These are phyloP conservation scores for Capsaspora owczarzaki DNA, from an alignment of 78 protist species.

Conservation along the genomic window DNA sequence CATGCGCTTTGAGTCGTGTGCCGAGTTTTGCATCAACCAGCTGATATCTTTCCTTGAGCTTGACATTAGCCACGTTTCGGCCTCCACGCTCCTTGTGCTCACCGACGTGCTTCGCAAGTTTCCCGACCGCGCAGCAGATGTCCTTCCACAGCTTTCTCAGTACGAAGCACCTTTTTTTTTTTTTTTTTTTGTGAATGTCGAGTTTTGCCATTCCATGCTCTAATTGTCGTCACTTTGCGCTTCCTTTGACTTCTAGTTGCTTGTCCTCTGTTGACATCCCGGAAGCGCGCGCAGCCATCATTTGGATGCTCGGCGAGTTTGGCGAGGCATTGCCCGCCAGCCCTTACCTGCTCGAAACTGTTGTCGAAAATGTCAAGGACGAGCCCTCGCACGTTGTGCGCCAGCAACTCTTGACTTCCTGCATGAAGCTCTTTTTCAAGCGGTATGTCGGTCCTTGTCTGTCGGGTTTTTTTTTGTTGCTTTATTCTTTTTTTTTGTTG, in stretches of 20 bases:
- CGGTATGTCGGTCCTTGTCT: background rate
- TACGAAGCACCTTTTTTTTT: background rate
- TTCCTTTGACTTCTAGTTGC: too few species aligned
- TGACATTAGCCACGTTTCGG: constrained; percentile 14
- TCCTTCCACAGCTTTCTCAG: background rate
- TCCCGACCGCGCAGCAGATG: background rate
- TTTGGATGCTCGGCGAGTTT: constrained; percentile 71
- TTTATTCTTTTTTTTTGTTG: background rate
- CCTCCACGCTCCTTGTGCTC: constrained; percentile 24
- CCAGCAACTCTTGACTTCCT: constrained; percentile 32
- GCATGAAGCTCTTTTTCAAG: constrained; percentile 52
- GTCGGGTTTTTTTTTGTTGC: background rate
- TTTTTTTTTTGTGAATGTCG: background rate
- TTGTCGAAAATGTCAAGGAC: constrained; percentile 18
- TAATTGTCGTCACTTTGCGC: background rate
- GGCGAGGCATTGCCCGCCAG: constrained; percentile 51
- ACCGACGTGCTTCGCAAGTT: constrained; percentile 38
- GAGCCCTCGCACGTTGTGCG: background rate
- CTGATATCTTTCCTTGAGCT: constrained; percentile 28
- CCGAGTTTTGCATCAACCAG: background rate
- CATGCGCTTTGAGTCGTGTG: background rate
- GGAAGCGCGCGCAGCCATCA: constrained; percentile 30
- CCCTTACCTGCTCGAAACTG: constrained; percentile 67
- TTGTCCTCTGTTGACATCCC: constrained; percentile 8
- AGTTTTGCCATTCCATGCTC: background rate